Base-by-base conservation (phyloP, 1,284 basidiomycete species). In the Phellinidium pouzarii region DNA sequence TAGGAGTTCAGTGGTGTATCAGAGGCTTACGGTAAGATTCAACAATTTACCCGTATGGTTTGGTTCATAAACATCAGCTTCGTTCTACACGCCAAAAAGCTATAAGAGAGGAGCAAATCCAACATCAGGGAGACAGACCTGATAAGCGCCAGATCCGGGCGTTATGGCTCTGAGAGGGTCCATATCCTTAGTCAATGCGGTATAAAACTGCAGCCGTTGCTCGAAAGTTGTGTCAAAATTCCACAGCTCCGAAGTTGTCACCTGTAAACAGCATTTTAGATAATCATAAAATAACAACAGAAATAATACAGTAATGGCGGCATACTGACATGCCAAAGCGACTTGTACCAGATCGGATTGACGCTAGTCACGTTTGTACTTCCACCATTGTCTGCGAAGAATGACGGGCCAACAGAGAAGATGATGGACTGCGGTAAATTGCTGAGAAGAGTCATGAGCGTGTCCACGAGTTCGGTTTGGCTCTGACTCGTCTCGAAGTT, bases 271-370 rank as follows among this genome's bases (percentile, higher is more conserved):
- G n/a, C n/a, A n/a, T n/a, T n/a, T n/a, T 60, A 64, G 20, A 20
- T 31, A 11, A 20, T 8, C n/a, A 4, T 34, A 5, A 14, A 17
- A 17, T 17, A 46, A 4, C 3, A n/a, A 20, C n/a, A n/a, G n/a
- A n/a, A 11, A 14, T 22, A 19, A n/a, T 14, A 17, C 22, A n/a
- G 23, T 17, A 14, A 40, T 4, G 3, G 3, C 37, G 56, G 41
- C 73, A 66, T 48, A 77, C n/a, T n/a, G n/a, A n/a, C 70, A 60
- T 79, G 76, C 66, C 75, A 80, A 3, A 74, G 53, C 41, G 63
- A 59, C 2, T 54, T 55, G 19, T 63, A 48, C 64, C 64, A 66
- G 4, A 61, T 62, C 11, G 59, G 56, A 2, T 59, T 63, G 9
- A 75, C 69, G 53, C 72, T 74, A 6, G 37, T 40, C 14, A 62